Evolutionary conservation across 2,329 filamentous ascomycete species (phyloP).

Genomic region (Corniculantispora saksenae): DNA sequence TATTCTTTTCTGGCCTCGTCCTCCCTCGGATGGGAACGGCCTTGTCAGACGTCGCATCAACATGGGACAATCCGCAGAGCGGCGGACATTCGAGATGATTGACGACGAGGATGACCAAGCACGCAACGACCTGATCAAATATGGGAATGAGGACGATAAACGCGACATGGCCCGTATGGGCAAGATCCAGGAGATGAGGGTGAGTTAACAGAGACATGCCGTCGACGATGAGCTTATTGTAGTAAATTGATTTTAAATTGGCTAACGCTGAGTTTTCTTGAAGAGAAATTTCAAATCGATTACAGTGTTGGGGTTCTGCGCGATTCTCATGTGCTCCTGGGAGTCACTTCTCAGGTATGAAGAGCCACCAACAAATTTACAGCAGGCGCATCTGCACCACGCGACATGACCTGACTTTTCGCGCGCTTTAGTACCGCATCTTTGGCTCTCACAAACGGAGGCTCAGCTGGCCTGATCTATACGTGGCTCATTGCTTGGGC

Average conservation of each 20-base stretch:
- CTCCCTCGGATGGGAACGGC: not conserved
- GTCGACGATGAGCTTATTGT: slow-evolving; percentile 68
- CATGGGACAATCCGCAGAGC: not conserved
- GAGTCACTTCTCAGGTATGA: slow-evolving; percentile 36
- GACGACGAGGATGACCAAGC: slow-evolving; percentile 29
- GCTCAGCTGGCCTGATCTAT: slow-evolving; percentile 45
- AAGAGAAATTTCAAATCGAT: slow-evolving; percentile 61
- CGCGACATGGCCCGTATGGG: slow-evolving; percentile 50
- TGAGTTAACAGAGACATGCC: slow-evolving; percentile 40
- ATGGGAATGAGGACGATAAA: slow-evolving; percentile 34
- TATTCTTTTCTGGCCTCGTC: no score
- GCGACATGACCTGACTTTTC: slow-evolving; percentile 48
- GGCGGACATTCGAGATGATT: slow-evolving; percentile 19
- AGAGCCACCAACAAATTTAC: no score
- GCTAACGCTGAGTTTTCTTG: slow-evolving; percentile 74
- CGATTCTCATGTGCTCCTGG: slow-evolving; percentile 43
- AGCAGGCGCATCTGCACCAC: not conserved
- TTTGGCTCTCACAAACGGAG: slow-evolving; percentile 35
- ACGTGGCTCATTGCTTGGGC: slow-evolving; percentile 50
- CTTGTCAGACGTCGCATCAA: not conserved
- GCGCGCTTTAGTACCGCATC: slow-evolving; percentile 63
- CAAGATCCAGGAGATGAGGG: slow-evolving; percentile 50
- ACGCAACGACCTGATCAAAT: slow-evolving; percentile 12
- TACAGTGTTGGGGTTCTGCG: slow-evolving; percentile 56
- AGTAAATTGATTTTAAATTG: slow-evolving; percentile 70